Conservation (phyloP, 257 asterid genomes). For the Mitragyna speciosa region DNA sequence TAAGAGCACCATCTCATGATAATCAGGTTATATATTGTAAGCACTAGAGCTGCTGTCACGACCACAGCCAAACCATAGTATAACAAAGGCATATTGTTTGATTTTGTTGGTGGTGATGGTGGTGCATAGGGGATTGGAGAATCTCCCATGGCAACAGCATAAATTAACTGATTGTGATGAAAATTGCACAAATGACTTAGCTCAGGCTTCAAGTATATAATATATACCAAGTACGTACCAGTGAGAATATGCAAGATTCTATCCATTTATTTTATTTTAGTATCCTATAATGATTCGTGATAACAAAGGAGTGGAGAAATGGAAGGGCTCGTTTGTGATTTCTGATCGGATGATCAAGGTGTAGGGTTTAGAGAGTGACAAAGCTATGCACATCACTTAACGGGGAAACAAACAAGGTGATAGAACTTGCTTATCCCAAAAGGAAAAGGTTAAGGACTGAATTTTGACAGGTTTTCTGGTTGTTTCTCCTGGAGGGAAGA, state of each 20-base stretch:
- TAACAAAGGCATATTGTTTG: constrained; percentile 20
- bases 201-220: neutral
- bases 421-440: no score
- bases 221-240: neutral
- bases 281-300: constrained; percentile 6
- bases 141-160: constrained; percentile 19
- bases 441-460: neutral
- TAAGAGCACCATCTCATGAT: constrained; percentile 34
- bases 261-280: constrained; percentile 2
- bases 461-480: neutral
- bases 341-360: neutral
- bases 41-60: constrained; percentile 27
- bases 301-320: constrained; percentile 4
- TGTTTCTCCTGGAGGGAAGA: neutral
- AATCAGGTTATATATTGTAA: constrained; percentile 30
- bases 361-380: constrained; percentile 6
- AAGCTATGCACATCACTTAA: neutral
- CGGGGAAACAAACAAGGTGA: neutral
- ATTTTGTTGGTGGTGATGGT: neutral
- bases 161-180: neutral
- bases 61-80: constrained; percentile 32
- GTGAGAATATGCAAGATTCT: neutral
- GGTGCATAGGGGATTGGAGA: constrained; percentile 17
- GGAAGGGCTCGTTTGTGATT: neutral
- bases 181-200: neutral